A percentile compares a stretch with the other conserved stretches of the same genome.
Conservation (phyloP, 2,329 filamentous ascomycete species). For the Colletotrichum phormii region DNA sequence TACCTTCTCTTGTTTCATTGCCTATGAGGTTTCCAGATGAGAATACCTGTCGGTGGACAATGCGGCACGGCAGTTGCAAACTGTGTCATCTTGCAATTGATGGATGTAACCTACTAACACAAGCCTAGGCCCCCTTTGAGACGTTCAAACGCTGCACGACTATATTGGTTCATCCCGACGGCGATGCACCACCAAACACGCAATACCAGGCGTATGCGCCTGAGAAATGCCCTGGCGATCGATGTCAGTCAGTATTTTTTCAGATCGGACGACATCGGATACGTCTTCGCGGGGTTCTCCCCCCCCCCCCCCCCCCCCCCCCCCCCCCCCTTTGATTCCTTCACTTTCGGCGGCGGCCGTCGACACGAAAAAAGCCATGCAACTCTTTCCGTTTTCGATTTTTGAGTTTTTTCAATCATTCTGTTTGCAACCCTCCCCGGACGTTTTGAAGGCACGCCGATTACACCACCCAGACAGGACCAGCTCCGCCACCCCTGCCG, state of each 20-base stretch:
- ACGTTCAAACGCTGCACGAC: neutral
- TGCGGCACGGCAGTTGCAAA: neutral
- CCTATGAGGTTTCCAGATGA: neutral
- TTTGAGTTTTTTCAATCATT: constrained; percentile 27
- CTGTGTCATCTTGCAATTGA: neutral
- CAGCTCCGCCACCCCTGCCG: constrained; percentile 22
- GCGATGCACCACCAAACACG: neutral
- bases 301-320: too few species aligned
- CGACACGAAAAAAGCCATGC: neutral
- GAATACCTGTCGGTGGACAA: neutral
- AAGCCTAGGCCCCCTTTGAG: constrained; percentile 1
- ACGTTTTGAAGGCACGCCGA: constrained; percentile 22
- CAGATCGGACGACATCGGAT: constrained; percentile 17
- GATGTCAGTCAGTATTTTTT: constrained; percentile 3
- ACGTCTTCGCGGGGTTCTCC: neutral
- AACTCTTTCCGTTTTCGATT: constrained; percentile 33
- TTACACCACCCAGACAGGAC: neutral
- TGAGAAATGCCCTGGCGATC: constrained; percentile 25
- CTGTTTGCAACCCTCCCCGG: constrained; percentile 33
- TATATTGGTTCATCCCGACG: constrained; percentile 6
- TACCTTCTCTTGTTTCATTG: neutral
- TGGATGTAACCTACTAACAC: constrained; percentile 21
- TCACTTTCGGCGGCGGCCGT: constrained; percentile 22
- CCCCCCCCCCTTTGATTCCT: constrained; percentile 15
- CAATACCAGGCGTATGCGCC: constrained; percentile 10